Base-by-base conservation (phyloP, 345 rosid species). In the Eucalyptus grandis region DNA sequence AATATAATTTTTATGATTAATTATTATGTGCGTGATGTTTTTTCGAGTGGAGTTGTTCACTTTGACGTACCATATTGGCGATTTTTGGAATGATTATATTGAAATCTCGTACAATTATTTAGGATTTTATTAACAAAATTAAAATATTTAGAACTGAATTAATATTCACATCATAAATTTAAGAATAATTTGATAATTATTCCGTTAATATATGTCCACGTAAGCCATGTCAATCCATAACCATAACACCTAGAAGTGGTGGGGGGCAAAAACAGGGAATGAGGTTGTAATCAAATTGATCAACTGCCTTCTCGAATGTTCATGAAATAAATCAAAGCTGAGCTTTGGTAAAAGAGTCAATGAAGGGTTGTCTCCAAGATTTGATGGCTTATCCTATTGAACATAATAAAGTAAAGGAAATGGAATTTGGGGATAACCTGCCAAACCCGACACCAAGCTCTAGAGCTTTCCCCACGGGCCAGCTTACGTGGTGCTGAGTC, bases 61-160 rank as follows among this genome's bases (percentile, higher is more conserved):
- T 0, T 53, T 53, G 58, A 53, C 1, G 1, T 15, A 9, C 4
- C 4, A 1, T 0, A 21, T 31, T 0, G 3, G 14, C 2, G 4
- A 17, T 72, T 72, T 34, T 34, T 5, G 24, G 7, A 72, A 72
- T 22, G 14, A 9, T 2, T 10, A 34, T 5, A 62, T 34, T 17
- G 8, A 4, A 72, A 19, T 37, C 1, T 72, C 0, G 0, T 0
- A 0, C 4, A 3, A 34, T 5, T 21, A 5, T 10, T 37, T 19
- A 10, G 2, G 8, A 72, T 0, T 0, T 1, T 4, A 9, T 34
- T 6, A 0, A 9, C 2, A 5, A 72, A 72, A 37, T 37, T 72
- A 19, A 34, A 37, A 1, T 30, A 14, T 2, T 65, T 65, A 30
- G 0, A 10, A 1, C 1, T 72, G 2, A 37, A 72, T 34, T 19